A percentile compares a stretch with the other conserved stretches of the same genome.
Conservation (phyloP, 2,329 filamentous ascomycete genomes). For the Diaporthe caulivora region DNA sequence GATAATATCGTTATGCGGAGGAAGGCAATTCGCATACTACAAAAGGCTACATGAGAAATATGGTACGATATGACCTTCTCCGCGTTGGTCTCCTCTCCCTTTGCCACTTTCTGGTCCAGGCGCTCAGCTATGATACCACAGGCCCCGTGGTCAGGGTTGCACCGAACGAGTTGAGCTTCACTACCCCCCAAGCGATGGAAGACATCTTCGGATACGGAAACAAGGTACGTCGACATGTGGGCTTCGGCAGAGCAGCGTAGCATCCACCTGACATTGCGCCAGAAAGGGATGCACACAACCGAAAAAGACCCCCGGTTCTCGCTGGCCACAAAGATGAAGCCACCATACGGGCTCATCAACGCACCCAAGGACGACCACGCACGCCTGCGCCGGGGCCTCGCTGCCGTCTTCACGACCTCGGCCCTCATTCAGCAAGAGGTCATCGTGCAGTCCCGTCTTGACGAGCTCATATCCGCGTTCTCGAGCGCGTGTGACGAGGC, state of each 20-base stretch:
- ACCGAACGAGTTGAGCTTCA: constrained; percentile 18
- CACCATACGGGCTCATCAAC: not conserved
- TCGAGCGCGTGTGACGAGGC: not conserved
- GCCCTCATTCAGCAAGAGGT: constrained; percentile 15
- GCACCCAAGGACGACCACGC: constrained; percentile 11
- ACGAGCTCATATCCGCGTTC: constrained; percentile 12
- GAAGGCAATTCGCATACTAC: not conserved
- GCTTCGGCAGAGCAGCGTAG: accelerated
- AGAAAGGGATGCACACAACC: constrained; percentile 16
- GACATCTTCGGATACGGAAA: constrained; percentile 21
- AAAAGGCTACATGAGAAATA: constrained; percentile 23
- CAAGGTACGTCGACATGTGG: not conserved
- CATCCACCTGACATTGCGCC: not conserved
- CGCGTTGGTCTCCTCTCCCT: accelerated
- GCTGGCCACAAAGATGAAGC: constrained; percentile 12
- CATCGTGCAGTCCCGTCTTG: constrained; percentile 22
- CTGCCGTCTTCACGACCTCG: constrained; percentile 8
- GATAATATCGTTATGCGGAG: not conserved
- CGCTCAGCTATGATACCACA: not conserved
- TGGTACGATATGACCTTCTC: not conserved
- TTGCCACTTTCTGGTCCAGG: not conserved
- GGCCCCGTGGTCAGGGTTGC: constrained; percentile 8
- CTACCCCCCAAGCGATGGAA: constrained; percentile 9
- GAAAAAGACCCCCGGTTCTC: constrained; percentile 24
- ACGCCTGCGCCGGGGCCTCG: constrained; percentile 8